Conservation (phyloP, 768 basidiomycete species). For the Aureoboletus auriporus region DNA sequence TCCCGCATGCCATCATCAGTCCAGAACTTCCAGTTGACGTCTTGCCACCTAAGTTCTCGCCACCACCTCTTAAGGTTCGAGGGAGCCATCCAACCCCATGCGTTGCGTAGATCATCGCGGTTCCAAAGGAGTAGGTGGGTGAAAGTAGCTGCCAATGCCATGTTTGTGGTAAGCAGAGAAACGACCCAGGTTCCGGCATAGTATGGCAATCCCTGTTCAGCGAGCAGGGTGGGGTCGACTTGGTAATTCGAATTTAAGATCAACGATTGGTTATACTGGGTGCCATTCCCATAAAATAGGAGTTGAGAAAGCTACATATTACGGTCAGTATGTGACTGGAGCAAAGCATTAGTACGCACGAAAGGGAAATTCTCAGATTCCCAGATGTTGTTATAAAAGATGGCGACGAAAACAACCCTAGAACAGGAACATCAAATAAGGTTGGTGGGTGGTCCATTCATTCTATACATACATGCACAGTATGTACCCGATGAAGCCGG, state of each 20-base stretch:
- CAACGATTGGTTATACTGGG: conserved; percentile 45
- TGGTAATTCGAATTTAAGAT: conserved; percentile 52
- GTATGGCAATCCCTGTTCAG: conserved; percentile 33
- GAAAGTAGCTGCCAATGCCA: conserved; percentile 43
- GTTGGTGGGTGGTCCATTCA: no score
- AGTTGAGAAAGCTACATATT: conserved; percentile 40
- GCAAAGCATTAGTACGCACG: conserved; percentile 27
- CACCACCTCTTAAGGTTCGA: conserved; percentile 25
- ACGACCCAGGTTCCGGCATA: conserved; percentile 28
- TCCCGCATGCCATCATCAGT: conserved; percentile 12
- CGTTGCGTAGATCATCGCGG: conserved; percentile 41
- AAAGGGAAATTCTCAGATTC: conserved; percentile 58
- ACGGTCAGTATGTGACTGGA: background rate
- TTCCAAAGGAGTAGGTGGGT: conserved; percentile 54
- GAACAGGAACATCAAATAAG: conserved; percentile 3
- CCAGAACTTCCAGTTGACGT: conserved; percentile 40
- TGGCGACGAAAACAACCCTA: conserved; percentile 30
- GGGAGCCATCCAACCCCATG: conserved; percentile 45
- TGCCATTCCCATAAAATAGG: conserved; percentile 50
- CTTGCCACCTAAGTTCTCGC: conserved; percentile 18
- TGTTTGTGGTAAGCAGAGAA: conserved; percentile 13
- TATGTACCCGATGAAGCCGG: conserved; percentile 44
- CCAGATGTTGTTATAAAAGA: conserved; percentile 52
- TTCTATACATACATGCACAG: conserved; percentile 43
- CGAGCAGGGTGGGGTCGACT: conserved; percentile 48